Evolutionary conservation across 2,329 filamentous ascomycete genomes (phyloP).

Genomic region (Hypocrella siamensis): DNA sequence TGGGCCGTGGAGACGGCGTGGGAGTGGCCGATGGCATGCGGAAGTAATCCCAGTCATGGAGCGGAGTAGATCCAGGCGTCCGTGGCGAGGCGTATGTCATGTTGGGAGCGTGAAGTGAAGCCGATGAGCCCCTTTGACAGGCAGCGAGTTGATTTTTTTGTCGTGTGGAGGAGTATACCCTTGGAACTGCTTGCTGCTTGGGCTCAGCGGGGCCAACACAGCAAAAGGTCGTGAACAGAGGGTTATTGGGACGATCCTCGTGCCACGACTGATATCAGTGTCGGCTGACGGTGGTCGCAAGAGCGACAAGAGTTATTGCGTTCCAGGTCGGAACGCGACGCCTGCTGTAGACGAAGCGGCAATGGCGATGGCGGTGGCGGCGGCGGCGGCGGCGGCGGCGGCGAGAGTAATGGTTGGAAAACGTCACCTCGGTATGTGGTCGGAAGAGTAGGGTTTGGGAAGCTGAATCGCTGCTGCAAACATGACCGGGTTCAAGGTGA

Average conservation of each 20-base stretch:
- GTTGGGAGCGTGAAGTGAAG: slow-evolving; percentile 18
- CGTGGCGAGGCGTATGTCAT: slow-evolving; percentile 24
- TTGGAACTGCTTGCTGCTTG: no score
- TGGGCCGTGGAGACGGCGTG: slow-evolving; percentile 39
- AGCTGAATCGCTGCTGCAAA: slow-evolving; percentile 38
- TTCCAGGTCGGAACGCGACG: slow-evolving; percentile 1
- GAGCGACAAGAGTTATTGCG: background rate
- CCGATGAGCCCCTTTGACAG: slow-evolving; percentile 17
- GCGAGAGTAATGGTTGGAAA: slow-evolving; percentile 24
- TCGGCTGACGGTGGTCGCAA: no score
- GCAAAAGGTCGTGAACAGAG: slow-evolving; percentile 1
- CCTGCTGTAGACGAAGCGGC: background rate
- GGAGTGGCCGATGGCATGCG: slow-evolving; percentile 38
- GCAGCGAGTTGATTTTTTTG: slow-evolving; percentile 4
- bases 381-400: no score
- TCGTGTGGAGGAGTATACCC: no score
- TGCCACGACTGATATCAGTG: no score
- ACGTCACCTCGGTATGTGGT: slow-evolving; percentile 47
- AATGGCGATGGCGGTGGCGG: slow-evolving; percentile 3
- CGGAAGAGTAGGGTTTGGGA: slow-evolving; percentile 40
- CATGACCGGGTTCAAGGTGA: slow-evolving; percentile 31
- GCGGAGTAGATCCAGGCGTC: slow-evolving; percentile 30
- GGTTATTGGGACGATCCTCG: no score
- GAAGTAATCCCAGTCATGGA: slow-evolving; percentile 36
- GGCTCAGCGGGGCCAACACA: slow-evolving; percentile 6